Conservation (phyloP, 768 basidiomycete species). For the Asterophora lycoperdoides region DNA sequence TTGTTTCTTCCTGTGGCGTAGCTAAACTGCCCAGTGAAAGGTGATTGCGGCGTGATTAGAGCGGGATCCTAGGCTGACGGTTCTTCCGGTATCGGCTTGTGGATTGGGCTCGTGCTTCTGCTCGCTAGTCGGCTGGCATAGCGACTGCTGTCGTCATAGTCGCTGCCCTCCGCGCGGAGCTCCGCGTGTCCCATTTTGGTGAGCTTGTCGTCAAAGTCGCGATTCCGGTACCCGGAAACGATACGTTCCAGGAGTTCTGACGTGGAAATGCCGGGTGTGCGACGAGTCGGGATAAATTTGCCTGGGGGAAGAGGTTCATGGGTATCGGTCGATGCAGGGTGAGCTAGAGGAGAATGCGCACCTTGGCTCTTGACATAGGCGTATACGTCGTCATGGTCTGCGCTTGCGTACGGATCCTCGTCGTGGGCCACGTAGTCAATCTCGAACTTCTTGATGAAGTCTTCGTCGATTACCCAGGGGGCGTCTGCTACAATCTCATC, state of each 20-base stretch:
- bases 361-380: conserved; percentile 75
- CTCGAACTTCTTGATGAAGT: conserved; percentile 76
- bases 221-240: conserved; percentile 77
- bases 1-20: neutral
- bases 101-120: conserved; percentile 25
- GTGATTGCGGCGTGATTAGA: too few species aligned
- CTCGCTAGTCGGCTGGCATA: conserved; percentile 31
- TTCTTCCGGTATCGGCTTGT: conserved; percentile 1
- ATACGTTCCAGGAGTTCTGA: conserved; percentile 91
- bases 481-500: conserved; percentile 89
- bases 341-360: conserved; percentile 28
- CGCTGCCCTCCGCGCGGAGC: conserved; percentile 61
- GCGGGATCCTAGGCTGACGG: neutral
- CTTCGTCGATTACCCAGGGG: conserved; percentile 85
- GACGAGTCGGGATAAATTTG: conserved; percentile 90
- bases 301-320: conserved; percentile 40
- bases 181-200: conserved; percentile 81
- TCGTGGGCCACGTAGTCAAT: conserved; percentile 99
- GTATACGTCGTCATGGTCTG: conserved; percentile 86
- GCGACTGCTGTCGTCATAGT: conserved; percentile 41
- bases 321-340: neutral
- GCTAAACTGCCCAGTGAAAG: neutral
- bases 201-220: conserved; percentile 86
- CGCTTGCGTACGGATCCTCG: conserved; percentile 79
- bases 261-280: conserved; percentile 93